Base-by-base conservation (phyloP, 1,284 basidiomycete species). In the Ceratobasidium sp. region DNA sequence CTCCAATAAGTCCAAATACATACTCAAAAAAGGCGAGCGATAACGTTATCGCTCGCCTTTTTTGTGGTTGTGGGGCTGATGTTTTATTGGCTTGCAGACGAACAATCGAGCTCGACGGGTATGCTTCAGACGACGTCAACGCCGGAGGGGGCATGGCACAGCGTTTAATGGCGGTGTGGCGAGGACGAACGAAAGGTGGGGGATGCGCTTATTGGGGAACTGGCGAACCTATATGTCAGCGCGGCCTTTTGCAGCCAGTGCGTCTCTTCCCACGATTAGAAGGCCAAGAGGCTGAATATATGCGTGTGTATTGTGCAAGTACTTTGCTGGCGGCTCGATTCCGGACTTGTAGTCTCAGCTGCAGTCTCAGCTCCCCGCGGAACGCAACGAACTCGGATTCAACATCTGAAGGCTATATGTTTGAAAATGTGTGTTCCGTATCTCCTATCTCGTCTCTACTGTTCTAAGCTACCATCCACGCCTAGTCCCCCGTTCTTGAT, bases 221-320 rank as follows among this genome's bases (percentile, higher is more conserved):
- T 95, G 73, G 91, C 90, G 16, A 94, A 94, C 78, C 87, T 95
- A 32, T 97, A 95, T 80, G 84, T 94, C 76, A 84, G 90, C 46
- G 91, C 93, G 71, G 89, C 88, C 0, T 87, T 97, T 76, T 97
- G 96, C 81, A 94, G 92, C 76, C 98, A 95, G 91, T 76, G 78
- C 87, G n/a, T n/a, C n/a, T 83, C 9, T 11, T 44, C 57, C 11
- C 35, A 11, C 11, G 35, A 38, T 38, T 38, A 38, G 35, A 38
- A 11, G 4, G 35, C 11, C n/a, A n/a, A n/a, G n/a, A 38, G 11
- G 35, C 35, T 38, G 11, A 38, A 38, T 38, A 38, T 38, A 46
- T 18, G 28, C 23, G 67, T n/a, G n/a, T n/a, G n/a, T 49, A 16
- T 16, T 43, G 16, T 35, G 35, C 72, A 87, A 86, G 91, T 86